Evolutionary conservation across 495 filamentous ascomycete species (phyloP), one percentile per base, ranked within the genome.

Genomic region (Corynascus novoguineensis): DNA sequence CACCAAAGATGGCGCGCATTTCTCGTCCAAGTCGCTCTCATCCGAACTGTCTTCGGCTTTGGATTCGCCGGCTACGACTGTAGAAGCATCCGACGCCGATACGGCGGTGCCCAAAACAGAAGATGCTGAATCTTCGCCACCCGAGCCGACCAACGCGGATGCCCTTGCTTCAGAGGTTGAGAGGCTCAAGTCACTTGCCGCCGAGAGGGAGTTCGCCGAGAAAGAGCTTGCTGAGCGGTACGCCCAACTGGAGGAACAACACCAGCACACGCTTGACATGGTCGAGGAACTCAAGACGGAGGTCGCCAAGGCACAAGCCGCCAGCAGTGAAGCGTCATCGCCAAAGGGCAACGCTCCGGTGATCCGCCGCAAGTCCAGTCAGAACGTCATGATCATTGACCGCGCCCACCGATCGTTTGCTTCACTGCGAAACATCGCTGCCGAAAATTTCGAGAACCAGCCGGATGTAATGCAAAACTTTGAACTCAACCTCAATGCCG

Each of bases 41-140:
- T 92, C 90, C 83, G 92, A 97, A 73, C 84, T 96, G 72, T 96
- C 89, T 75, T 97, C 86, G 77, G 89, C 79, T 83, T 88, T 86
- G 83, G 90, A 86, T 68, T 91, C 89, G 68, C 84, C 82, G 62
- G 78, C 80, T 68, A 83, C 83, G 63, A 75, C 76, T 65, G 79
- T 85, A 64, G 76, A 77, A 25, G 57, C 49, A 25, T 84, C 83
- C 63, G 80, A 85, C 70, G 73, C 74, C 51, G 82, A 80, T 60
- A 73, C 73, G 32, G 71, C 67, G 56, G 67, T 54, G 60, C 69
- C 68, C 27, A 76, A 70, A 50, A 60, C 71, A 42, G 60, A 66
- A 48, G 38, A 61, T 55, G 46, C 63, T 50, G 61, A 58, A 6
- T 55, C 57, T 40, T 51, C 66, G 10, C 59, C 52, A 22, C 51